These are phyloP conservation scores for Leishmania major DNA, from an alignment of 208 protist species.

Conservation along the genomic window DNA sequence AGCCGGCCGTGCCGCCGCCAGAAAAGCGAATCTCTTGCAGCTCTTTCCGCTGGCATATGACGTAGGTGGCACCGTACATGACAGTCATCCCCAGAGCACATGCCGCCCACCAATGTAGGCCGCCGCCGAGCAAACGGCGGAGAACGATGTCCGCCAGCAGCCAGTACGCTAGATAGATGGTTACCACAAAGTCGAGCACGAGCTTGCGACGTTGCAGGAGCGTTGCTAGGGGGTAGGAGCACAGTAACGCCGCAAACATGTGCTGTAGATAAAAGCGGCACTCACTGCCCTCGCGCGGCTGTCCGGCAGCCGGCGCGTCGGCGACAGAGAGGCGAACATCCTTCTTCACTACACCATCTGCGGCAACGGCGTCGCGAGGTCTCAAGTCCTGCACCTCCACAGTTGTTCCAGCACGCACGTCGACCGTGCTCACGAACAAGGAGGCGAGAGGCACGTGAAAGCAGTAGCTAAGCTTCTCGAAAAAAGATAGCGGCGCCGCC, in stretches of 20 bases:
- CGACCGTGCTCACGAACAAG: slow-evolving; percentile 41
- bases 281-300: slow-evolving; percentile 9
- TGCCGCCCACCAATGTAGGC: slow-evolving; percentile 59
- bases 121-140: slow-evolving; percentile 38
- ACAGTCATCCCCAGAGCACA: slow-evolving; percentile 34
- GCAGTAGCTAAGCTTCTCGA: slow-evolving; percentile 29
- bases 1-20: not conserved
- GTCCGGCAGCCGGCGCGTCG: not conserved
- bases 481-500: slow-evolving; percentile 4
- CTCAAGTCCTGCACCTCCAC: no score
- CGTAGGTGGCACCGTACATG: slow-evolving; percentile 47
- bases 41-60: slow-evolving; percentile 61
- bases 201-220: slow-evolving; percentile 82
- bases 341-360: no score
- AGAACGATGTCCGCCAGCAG: slow-evolving; percentile 46
- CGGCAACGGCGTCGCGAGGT: not conserved
- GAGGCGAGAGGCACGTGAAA: slow-evolving; percentile 64
- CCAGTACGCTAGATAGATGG: slow-evolving; percentile 76
- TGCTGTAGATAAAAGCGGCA: slow-evolving; percentile 75
- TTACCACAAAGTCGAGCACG: slow-evolving; percentile 77
- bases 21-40: slow-evolving; percentile 66
- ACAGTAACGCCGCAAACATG: slow-evolving; percentile 36
- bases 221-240: slow-evolving; percentile 57
- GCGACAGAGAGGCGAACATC: not conserved
- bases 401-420: not conserved